Evolutionary conservation across 176 grass and related monocot species (phyloP).

Genomic region (Rhynchospora tenuis): DNA sequence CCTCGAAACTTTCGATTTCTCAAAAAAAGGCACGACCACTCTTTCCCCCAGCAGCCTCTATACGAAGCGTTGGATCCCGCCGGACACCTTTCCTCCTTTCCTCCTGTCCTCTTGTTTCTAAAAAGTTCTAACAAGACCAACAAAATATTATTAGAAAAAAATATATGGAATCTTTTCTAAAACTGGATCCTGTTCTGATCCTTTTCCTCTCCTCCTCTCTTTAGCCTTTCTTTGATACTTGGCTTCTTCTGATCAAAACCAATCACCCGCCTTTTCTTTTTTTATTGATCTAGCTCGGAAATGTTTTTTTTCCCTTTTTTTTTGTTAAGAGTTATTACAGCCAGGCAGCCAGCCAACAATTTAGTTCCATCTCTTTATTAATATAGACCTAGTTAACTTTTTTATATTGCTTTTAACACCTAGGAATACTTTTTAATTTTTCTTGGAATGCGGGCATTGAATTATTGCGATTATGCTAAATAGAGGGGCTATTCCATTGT

Average conservation of each 20-base stretch:
- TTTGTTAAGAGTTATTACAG: not conserved
- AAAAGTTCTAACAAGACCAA: not conserved
- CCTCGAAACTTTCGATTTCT: constrained; percentile 11
- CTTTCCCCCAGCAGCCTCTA: not conserved
- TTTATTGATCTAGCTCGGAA: constrained; percentile 10
- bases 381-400: not conserved
- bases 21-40: not conserved
- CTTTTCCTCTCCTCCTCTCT: not conserved
- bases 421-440: not conserved
- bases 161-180: not conserved
- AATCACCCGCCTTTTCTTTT: not conserved
- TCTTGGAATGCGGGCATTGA: constrained; percentile 48
- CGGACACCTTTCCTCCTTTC: not conserved
- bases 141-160: not conserved
- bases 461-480: constrained; percentile 44
- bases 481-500: constrained; percentile 41
- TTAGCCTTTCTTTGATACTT: not conserved
- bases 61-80: not conserved
- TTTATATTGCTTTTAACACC: not conserved
- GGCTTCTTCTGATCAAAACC: not conserved
- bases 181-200: not conserved
- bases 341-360: not conserved
- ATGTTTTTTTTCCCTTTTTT: not conserved
- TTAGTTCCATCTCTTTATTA: not conserved
- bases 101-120: not conserved